Conservation (phyloP, 371 early-diverging fungal genomes). For the Syncephalastrum racemosum region DNA sequence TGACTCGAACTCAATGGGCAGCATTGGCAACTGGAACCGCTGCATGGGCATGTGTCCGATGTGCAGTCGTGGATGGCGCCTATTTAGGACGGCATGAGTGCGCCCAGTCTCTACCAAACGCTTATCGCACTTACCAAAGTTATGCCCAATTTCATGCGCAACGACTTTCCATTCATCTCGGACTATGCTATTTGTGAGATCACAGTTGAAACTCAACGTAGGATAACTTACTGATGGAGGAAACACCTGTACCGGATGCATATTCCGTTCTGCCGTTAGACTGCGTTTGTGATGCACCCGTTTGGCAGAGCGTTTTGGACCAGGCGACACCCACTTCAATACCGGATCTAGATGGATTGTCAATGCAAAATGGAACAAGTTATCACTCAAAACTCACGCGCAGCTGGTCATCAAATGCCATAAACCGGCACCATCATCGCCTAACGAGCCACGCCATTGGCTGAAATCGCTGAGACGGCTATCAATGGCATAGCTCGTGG, state of each 20-base stretch:
- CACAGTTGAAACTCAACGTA: not conserved
- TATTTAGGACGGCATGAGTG: slow-evolving; percentile 12
- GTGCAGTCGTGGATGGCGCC: slow-evolving; percentile 75
- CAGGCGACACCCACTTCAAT: slow-evolving; percentile 94
- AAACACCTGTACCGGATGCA: slow-evolving; percentile 87
- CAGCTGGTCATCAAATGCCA: slow-evolving; percentile 96
- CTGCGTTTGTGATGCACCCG: slow-evolving; percentile 39
- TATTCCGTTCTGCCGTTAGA: slow-evolving; percentile 42
- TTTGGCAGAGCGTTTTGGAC: slow-evolving; percentile 78
- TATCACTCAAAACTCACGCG: slow-evolving; percentile 39
- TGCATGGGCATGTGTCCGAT: slow-evolving; percentile 56
- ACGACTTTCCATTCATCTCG: slow-evolving; percentile 93
- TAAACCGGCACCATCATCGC: slow-evolving; percentile 79
- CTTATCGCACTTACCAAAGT: slow-evolving; percentile 57
- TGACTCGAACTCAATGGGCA: slow-evolving; percentile 61
- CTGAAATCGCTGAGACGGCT: slow-evolving; percentile 87
- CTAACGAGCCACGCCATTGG: slow-evolving; percentile 75
- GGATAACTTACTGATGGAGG: slow-evolving; percentile 61
- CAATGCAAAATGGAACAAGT: slow-evolving; percentile 2
- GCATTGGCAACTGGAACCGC: slow-evolving; percentile 55
- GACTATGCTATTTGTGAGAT: slow-evolving; percentile 30
- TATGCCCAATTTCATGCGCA: slow-evolving; percentile 95
- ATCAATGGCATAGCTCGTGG: slow-evolving; percentile 68
- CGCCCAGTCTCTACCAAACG: not conserved
- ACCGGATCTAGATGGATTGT: slow-evolving; percentile 53